These are phyloP conservation scores for Pulveroboletus sp. DNA, from an alignment of 768 basidiomycete species.

Conservation along the genomic window DNA sequence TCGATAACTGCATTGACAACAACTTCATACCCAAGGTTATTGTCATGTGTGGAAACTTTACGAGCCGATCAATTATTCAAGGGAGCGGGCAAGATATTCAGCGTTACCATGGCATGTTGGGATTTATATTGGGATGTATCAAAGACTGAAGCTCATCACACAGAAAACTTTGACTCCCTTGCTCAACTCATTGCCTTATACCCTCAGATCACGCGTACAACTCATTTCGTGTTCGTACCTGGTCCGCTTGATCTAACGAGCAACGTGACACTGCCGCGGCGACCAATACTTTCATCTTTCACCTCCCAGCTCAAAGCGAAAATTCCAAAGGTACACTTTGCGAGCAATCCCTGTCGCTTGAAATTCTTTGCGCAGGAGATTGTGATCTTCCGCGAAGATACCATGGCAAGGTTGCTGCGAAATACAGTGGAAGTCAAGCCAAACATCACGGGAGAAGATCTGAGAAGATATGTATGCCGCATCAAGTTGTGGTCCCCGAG, in stretches of 20 bases:
- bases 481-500: not conserved
- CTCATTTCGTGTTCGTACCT: slow-evolving; percentile 92
- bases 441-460: slow-evolving; percentile 67
- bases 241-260: slow-evolving; percentile 88
- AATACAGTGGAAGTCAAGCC: slow-evolving; percentile 89
- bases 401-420: slow-evolving; percentile 90
- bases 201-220: slow-evolving; percentile 66
- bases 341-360: slow-evolving; percentile 89
- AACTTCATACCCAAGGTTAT: slow-evolving; percentile 85
- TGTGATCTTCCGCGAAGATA: slow-evolving; percentile 87
- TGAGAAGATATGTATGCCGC: slow-evolving; percentile 79
- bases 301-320: slow-evolving; percentile 62
- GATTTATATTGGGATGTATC: not conserved
- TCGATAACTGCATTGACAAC: slow-evolving; percentile 86
- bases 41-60: slow-evolving; percentile 94
- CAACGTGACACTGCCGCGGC: slow-evolving; percentile 77
- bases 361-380: slow-evolving; percentile 96
- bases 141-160: slow-evolving; percentile 1
- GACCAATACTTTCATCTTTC: slow-evolving; percentile 74
- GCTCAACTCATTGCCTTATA: slow-evolving; percentile 83
- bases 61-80: slow-evolving; percentile 73
- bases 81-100: slow-evolving; percentile 77
- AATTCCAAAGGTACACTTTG: slow-evolving; percentile 78
- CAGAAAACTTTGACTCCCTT: slow-evolving; percentile 84
- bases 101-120: slow-evolving; percentile 71